Percentiles rank a stretch among this genome's conserved stretches.
Evolutionary conservation across 495 filamentous ascomycete genomes (phyloP).

Genomic region (Podospora bellae-mahoneyi): DNA sequence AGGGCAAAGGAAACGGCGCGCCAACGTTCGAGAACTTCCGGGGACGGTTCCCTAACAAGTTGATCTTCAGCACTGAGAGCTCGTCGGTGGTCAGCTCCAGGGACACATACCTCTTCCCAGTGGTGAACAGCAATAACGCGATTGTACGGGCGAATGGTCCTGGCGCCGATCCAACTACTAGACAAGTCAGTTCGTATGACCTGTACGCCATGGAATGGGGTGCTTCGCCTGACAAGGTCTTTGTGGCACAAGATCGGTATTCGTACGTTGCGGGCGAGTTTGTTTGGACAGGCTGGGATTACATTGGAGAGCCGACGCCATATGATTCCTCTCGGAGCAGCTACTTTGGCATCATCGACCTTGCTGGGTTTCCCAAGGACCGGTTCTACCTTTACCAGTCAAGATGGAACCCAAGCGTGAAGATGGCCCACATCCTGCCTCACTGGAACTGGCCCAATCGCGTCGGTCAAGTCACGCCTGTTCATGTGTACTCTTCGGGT

Average conservation of each 20-base stretch:
- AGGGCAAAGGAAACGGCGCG: conserved; percentile 37
- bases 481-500: conserved; percentile 47
- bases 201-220: conserved; percentile 43
- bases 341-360: conserved; percentile 49
- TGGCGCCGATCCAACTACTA: conserved; percentile 27
- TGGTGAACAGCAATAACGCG: conserved; percentile 24
- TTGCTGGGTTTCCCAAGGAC: conserved; percentile 52
- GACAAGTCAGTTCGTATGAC: conserved; percentile 48
- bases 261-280: conserved; percentile 48
- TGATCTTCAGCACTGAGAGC: conserved; percentile 45
- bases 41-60: conserved; percentile 40
- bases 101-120: conserved; percentile 51
- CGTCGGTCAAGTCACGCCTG: conserved; percentile 44
- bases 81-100: conserved; percentile 43
- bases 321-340: conserved; percentile 43
- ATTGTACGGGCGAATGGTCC: conserved; percentile 9
- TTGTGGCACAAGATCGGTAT: conserved; percentile 42
- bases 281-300: conserved; percentile 52
- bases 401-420: conserved; percentile 42
- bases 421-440: conserved; percentile 46
- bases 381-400: conserved; percentile 49
- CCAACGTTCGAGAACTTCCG: conserved; percentile 39
- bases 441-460: conserved; percentile 52
- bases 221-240: conserved; percentile 48
- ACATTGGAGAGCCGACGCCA: conserved; percentile 50